Percentiles rank a stretch among this genome's conserved stretches.
Conservation (phyloP, 306 rosid species). For the Cicer arietinum region DNA sequence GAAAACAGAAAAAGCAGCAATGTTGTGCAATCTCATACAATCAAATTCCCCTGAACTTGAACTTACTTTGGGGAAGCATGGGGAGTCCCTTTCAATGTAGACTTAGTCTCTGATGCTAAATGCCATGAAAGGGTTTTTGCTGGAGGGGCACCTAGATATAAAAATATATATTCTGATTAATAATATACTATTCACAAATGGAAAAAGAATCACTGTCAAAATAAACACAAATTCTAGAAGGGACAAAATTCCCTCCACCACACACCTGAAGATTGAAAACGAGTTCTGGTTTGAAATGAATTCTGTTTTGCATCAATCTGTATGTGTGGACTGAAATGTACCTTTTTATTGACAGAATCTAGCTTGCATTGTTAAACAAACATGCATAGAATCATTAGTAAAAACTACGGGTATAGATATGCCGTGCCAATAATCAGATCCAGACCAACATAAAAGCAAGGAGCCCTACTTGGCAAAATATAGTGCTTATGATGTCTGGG, state of each 20-base stretch:
- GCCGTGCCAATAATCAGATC: constrained; percentile 36
- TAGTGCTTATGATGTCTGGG: constrained; percentile 99
- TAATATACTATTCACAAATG: constrained; percentile 18
- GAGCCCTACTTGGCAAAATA: constrained; percentile 83
- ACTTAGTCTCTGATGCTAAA: constrained; percentile 93
- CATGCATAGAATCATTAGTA: constrained; percentile 33
- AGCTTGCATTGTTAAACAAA: constrained; percentile 49
- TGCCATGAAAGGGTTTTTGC: constrained; percentile 96
- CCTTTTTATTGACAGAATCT: constrained; percentile 89
- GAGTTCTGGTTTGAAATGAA: constrained; percentile 67
- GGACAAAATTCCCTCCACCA: constrained; percentile 40
- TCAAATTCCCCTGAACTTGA: constrained; percentile 41
- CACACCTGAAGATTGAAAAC: constrained; percentile 77
- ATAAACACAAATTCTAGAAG: constrained; percentile 28
- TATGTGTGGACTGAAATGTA: constrained; percentile 85
- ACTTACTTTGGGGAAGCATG: constrained; percentile 68
- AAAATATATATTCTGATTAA: constrained; percentile 27
- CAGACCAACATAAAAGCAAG: constrained; percentile 40
- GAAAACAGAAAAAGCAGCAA: constrained; percentile 27
- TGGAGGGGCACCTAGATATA: constrained; percentile 61
- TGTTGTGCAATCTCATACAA: constrained; percentile 11
- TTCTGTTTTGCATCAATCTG: constrained; percentile 74
- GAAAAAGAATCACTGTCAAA: constrained; percentile 27
- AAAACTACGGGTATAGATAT: constrained; percentile 32
- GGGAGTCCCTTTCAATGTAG: constrained; percentile 74